Percentiles rank a stretch among this genome's conserved stretches.
phyloP scores from a whole-genome alignment of 257 asterid genomes.

The Pogostemon cablin region DNA sequence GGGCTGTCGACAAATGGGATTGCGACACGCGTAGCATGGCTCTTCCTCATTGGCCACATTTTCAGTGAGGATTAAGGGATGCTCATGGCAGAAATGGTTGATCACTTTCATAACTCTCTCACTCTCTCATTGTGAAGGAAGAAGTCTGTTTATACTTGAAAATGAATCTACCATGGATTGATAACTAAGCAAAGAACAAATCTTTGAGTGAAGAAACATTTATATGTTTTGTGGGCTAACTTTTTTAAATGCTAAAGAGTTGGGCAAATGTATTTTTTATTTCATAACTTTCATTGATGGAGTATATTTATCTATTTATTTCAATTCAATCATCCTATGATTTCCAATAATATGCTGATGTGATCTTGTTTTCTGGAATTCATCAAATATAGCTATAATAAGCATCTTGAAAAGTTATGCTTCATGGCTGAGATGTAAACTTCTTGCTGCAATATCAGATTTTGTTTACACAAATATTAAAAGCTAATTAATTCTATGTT shows the following conservation, averaged over 20 bases:
- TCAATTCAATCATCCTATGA: neutral
- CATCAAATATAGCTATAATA: too few species aligned
- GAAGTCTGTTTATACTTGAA: neutral
- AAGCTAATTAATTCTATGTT: neutral
- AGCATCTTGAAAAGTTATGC: too few species aligned
- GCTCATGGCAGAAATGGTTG: slow-evolving; percentile 13
- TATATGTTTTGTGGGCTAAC: neutral
- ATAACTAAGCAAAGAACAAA: neutral
- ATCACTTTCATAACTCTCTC: neutral
- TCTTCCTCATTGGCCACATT: neutral
- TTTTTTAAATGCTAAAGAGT: neutral
- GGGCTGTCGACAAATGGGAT: neutral
- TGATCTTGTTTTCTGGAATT: too few species aligned
- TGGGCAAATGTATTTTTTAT: neutral
- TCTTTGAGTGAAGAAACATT: neutral
- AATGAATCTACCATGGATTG: neutral
- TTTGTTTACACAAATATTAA: too few species aligned
- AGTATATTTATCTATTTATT: too few species aligned
- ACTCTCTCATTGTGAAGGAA: neutral
- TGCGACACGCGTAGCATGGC: neutral
- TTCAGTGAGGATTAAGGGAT: slow-evolving; percentile 6
- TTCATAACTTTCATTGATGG: too few species aligned
- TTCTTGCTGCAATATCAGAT: too few species aligned
- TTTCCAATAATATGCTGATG: neutral
- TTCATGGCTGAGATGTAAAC: too few species aligned